phyloP scores from a whole-genome alignment of 169 alveolate genomes.

The Plasmodium falciparum region DNA sequence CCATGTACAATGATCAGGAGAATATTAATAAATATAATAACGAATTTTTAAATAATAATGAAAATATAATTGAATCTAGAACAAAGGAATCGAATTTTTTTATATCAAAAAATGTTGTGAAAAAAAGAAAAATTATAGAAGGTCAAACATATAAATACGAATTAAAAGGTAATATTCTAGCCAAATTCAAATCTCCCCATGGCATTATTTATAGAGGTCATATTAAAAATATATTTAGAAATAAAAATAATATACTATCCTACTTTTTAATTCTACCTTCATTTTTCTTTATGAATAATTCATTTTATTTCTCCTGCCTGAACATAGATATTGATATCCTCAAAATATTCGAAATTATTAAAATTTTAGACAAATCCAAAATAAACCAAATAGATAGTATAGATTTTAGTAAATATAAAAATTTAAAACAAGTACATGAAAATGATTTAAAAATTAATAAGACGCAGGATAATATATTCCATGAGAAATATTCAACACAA shows the following conservation, averaged over 20 bases:
- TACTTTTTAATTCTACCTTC: constrained; percentile 49
- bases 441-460: background rate
- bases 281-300: constrained; percentile 41
- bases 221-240: constrained; percentile 26
- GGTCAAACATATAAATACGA: constrained; percentile 39
- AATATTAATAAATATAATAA: too few species aligned
- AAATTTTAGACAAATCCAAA: constrained; percentile 38
- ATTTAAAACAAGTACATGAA: background rate
- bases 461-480: background rate
- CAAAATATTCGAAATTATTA: constrained; percentile 33
- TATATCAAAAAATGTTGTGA: background rate
- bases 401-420: constrained; percentile 9
- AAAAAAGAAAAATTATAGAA: constrained; percentile 17
- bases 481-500: background rate
- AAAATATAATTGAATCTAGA: too few species aligned
- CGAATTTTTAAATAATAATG: too few species aligned
- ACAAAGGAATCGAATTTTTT: too few species aligned
- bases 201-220: constrained; percentile 33
- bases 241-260: constrained; percentile 27
- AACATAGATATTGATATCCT: constrained; percentile 61
- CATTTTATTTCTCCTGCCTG: constrained; percentile 39
- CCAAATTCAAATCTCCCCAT: constrained; percentile 38
- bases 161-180: constrained; percentile 19
- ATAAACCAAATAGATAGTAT: constrained; percentile 30
- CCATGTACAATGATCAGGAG: background rate